These are phyloP conservation scores for Pascua guehoae DNA, from an alignment of 1,284 basidiomycete genomes.

Conservation along the genomic window DNA sequence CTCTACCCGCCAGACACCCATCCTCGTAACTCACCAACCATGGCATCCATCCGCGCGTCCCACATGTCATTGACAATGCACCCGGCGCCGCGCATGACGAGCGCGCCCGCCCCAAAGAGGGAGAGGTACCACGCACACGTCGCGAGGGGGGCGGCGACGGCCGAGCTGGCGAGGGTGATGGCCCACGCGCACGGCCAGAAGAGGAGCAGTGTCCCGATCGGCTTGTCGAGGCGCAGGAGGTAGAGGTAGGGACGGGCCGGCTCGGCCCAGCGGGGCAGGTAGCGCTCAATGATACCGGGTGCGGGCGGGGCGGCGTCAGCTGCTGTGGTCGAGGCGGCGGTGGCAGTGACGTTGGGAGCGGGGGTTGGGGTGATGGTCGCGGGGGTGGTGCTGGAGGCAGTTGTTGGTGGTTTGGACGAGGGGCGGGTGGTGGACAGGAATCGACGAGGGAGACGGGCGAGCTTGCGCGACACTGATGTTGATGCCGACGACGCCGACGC, in stretches of 20 bases:
- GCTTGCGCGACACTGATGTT: not conserved
- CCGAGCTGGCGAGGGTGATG: conserved; percentile 88
- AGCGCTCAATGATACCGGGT: conserved; percentile 21
- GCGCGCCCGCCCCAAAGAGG: conserved; percentile 83
- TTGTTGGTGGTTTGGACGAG: too few relatives aligned
- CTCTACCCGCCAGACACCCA: not conserved
- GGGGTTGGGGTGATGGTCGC: not conserved
- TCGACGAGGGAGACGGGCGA: not conserved
- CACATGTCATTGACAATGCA: conserved; percentile 99
- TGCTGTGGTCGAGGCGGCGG: not conserved
- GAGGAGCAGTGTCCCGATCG: conserved; percentile 85
- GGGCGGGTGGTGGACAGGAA: too few relatives aligned
- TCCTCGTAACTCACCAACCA: conserved; percentile 66
- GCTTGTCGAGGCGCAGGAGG: conserved; percentile 87
- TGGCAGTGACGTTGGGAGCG: not conserved
- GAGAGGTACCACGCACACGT: conserved; percentile 69
- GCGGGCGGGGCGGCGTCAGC: conserved; percentile 1
- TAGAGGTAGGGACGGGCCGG: conserved; percentile 67
- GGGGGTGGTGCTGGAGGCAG: too few relatives aligned
- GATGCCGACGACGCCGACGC: not conserved
- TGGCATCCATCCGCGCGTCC: conserved; percentile 86
- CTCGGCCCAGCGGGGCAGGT: conserved; percentile 33
- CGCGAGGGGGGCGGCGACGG: conserved; percentile 61
- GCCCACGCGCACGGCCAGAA: conserved; percentile 97
- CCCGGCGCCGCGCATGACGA: conserved; percentile 96